Evolutionary conservation across 176 grass and related monocot genomes (phyloP).

Genomic region (Puya raimondii): DNA sequence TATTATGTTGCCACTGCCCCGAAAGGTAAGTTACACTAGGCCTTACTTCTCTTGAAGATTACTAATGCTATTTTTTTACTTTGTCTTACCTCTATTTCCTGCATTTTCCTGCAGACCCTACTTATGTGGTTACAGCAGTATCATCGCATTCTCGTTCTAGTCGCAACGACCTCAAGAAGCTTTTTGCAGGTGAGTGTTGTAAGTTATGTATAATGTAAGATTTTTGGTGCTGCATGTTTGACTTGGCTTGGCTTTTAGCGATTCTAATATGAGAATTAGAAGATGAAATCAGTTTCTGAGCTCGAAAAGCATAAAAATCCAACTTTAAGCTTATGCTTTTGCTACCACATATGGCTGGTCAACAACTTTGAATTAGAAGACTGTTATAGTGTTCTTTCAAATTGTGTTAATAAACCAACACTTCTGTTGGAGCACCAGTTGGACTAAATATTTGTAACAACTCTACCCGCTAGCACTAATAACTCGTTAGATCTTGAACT

Average conservation of each 20-base stretch:
- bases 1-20: conserved; percentile 79
- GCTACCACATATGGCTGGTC: too few species aligned
- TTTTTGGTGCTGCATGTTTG: too few species aligned
- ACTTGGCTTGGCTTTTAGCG: too few species aligned
- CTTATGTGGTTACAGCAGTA: conserved; percentile 74
- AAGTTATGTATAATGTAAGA: not conserved
- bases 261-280: not conserved
- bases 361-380: too few species aligned
- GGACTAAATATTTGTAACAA: too few species aligned
- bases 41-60: conserved; percentile 2
- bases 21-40: conserved; percentile 36
- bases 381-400: too few species aligned
- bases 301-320: not conserved
- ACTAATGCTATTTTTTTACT: not conserved
- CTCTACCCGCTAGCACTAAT: too few species aligned
- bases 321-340: too few species aligned
- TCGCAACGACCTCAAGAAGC: conserved; percentile 66
- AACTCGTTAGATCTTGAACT: too few species aligned
- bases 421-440: too few species aligned
- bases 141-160: conserved; percentile 42
- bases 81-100: not conserved
- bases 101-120: conserved; percentile 57
- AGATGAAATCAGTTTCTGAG: not conserved
- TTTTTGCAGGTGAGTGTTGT: conserved; percentile 51
- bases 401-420: too few species aligned